phyloP scores from a whole-genome alignment of 805 yeast species.

The Pichia californica region DNA sequence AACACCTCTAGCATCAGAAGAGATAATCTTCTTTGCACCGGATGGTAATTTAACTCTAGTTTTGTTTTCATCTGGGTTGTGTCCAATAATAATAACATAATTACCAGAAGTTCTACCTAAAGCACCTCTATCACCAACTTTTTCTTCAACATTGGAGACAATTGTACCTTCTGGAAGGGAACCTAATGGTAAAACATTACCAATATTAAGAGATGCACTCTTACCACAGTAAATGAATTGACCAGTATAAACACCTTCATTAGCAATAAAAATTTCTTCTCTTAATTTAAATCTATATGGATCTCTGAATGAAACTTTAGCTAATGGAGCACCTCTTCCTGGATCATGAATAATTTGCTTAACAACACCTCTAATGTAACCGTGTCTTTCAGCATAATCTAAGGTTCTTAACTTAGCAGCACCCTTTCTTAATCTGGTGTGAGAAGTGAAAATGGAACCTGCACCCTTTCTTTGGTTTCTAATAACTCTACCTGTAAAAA shows the following conservation, averaged over 20 bases:
- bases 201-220: slow-evolving; percentile 94
- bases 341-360: slow-evolving; percentile 99
- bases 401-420: slow-evolving; percentile 99
- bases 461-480: slow-evolving; percentile 99
- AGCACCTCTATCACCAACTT: slow-evolving; percentile 99
- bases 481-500: slow-evolving; percentile 86
- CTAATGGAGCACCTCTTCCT: slow-evolving; percentile 99
- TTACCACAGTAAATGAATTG: slow-evolving; percentile 99
- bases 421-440: slow-evolving; percentile 99
- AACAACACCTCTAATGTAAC: slow-evolving; percentile 99
- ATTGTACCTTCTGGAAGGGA: slow-evolving; percentile 99
- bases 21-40: slow-evolving; percentile 95
- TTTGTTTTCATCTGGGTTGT: slow-evolving; percentile 98
- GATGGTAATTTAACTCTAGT: slow-evolving; percentile 99
- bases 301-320: slow-evolving; percentile 98
- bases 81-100: slow-evolving; percentile 98
- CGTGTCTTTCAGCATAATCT: slow-evolving; percentile 99
- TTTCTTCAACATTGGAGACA: slow-evolving; percentile 96
- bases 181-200: slow-evolving; percentile 96
- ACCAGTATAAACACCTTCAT: slow-evolving; percentile 99
- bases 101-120: slow-evolving; percentile 99
- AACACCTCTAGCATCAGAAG: slow-evolving; percentile 98
- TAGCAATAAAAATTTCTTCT: slow-evolving; percentile 98
- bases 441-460: slow-evolving; percentile 99
- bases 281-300: slow-evolving; percentile 98